Base-by-base conservation (phyloP, 352 stramenopile genomes). In the Phytophthora melonis region DNA sequence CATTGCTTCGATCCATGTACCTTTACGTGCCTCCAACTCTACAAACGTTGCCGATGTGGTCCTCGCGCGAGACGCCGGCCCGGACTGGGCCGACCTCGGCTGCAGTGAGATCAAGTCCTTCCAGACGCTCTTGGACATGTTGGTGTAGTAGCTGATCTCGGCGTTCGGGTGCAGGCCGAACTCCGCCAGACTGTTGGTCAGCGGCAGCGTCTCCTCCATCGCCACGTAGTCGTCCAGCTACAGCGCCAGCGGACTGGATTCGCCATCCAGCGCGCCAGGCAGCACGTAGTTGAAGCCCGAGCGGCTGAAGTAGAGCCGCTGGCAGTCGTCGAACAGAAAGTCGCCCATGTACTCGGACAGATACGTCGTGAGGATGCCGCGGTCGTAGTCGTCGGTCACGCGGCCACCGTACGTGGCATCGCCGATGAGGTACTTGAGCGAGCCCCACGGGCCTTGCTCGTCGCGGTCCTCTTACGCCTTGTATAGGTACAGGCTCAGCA, bases 341-440 rank as follows among this genome's bases (percentile, higher is more conserved):
- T 99, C 96, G 49, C 96, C 96, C 96, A 99, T 98, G 84, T 98
- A 98, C 77, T 98, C 95, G 50, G 95, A 91, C 41, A 98, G 72
- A 64, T 97, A 97, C 8, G 95, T 98, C 13, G 87, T 92, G 55
- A 98, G 87, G 27, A 99, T 97, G n/a, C 97, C 91, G 18, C 97
- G 91, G 75, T 99, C 97, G 77, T 98, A 98, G 75, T 98, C 93
- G 68, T 99, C 97, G 19, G 87, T 98, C n/a, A 99, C 97, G 16
- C 97, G 91, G 8, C 97, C 97, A 21, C 97, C 97, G 81, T 99
- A 99, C 96, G 99, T 99, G 25, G 97, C 96, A 72, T 99, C 96
- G 19, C 97, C 97, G 53, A 99, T 98, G 11, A 99, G 70, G 66
- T 99, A 99, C 73, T 96, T 95, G 23, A 98, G 84, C 7, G 90